Base-by-base conservation (phyloP, 2,329 filamentous ascomycete species). In the Ophiosphaerella korrae region DNA sequence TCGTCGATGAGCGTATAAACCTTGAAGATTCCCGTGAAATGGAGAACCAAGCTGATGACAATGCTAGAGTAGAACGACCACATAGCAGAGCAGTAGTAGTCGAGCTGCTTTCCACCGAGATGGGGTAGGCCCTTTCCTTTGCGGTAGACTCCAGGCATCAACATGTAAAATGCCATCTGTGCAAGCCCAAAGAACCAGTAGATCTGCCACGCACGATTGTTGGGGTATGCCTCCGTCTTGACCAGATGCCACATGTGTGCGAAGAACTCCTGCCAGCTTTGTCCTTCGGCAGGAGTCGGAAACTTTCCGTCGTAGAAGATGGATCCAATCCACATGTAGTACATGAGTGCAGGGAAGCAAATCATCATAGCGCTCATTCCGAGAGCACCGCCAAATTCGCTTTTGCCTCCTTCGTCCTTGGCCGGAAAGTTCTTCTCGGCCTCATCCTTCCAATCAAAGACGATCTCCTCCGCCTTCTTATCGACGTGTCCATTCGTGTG, bases 301-400 rank as follows among this genome's bases (percentile, higher is more conserved):
- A 95, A 80, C 57, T 89, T 86, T 63, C 93, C 93, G 70, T 91
- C 80, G 77, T 97, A 99, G 78, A 93, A 96, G 42, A 88, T 92
- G 31, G 93, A 89, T 43, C 94, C 94, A 74, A 96, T 87, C 92
- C 92, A 97, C 92, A 99, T 96, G 78, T 97, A 97, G 83, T 90
- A 97, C 93, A 97, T 97, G 64, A 99, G 83, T 33, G 87, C 56
- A n/a, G 94, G 94, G 76, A 97, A 99, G 39, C 88, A 85, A 56
- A 92, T 82, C 91, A 97, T 97, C 84, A 97, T 92, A 61, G 84
- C 79, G 13, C 83, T 76, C 36, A 92, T 88, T 48, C 94, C 93
- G n/a, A 82, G 71, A 3, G 90, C 87, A 51, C 94, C 94, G 57
- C 93, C 93, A 70, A 97, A 99, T 72, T 99, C 95, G 58, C 82